Conservation (phyloP, 176 grass and related monocot species). For the Bromus sterilis region DNA sequence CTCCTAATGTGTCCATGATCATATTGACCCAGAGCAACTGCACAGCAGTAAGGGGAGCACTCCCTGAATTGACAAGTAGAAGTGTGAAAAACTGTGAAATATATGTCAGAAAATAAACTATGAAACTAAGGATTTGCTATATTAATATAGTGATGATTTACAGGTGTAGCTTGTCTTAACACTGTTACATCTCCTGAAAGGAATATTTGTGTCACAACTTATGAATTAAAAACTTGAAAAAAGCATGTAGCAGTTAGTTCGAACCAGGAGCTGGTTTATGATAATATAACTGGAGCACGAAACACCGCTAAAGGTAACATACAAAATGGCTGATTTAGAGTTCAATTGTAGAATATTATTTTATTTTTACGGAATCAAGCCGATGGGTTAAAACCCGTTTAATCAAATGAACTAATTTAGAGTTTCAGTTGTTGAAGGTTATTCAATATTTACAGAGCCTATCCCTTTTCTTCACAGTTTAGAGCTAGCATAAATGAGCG, state of each 20-base stretch:
- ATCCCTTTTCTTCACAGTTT: neutral
- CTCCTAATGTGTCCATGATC: slow-evolving; percentile 99
- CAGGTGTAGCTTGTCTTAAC: neutral
- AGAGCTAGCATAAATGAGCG: neutral
- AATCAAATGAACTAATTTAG: neutral
- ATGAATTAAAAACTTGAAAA: neutral
- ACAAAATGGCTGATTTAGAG: neutral
- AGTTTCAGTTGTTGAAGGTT: neutral
- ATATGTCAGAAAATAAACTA: neutral
- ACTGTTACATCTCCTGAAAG: neutral
- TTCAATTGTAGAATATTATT: neutral
- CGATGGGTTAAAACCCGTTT: neutral
- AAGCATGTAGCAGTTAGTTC: neutral
- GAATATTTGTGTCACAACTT: neutral
- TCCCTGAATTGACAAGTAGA: slow-evolving; percentile 34
- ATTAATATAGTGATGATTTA: neutral
- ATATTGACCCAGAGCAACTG: slow-evolving; percentile 99
- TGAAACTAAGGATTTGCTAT: neutral
- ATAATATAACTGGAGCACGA: neutral
- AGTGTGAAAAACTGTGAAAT: slow-evolving; percentile 1
- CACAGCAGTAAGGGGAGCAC: slow-evolving; percentile 92
- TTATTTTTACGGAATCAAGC: neutral
- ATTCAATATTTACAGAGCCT: neutral
- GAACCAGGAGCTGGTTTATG: neutral
- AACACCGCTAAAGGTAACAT: neutral